phyloP scores from a whole-genome alignment of 768 basidiomycete genomes.

The Psilocybe cubensis region DNA sequence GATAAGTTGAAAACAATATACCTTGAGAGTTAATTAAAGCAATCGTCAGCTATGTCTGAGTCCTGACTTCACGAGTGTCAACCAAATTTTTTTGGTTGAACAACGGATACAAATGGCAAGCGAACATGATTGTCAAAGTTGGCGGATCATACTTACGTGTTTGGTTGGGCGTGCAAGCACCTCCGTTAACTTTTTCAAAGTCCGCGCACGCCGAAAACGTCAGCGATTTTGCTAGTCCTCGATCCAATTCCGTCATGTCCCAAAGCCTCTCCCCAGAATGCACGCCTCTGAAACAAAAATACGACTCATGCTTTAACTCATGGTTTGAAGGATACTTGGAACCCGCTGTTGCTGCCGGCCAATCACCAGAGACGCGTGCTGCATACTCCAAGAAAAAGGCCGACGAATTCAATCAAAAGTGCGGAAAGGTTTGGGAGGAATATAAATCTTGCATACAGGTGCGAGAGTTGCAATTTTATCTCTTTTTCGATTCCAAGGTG shows the following conservation, averaged over 20 bases:
- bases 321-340: slow-evolving; percentile 98
- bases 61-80: neutral
- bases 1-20: no score
- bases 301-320: slow-evolving; percentile 94
- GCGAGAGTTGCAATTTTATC: slow-evolving; percentile 23
- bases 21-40: neutral
- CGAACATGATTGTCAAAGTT: no score
- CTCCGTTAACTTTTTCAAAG: neutral
- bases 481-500: neutral
- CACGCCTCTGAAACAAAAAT: slow-evolving; percentile 86
- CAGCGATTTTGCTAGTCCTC: neutral
- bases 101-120: no score
- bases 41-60: neutral
- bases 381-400: slow-evolving; percentile 78
- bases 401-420: slow-evolving; percentile 84
- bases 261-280: slow-evolving; percentile 83
- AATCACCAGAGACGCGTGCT: slow-evolving; percentile 47
- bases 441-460: slow-evolving; percentile 88
- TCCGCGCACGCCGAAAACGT: neutral
- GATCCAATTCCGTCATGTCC: slow-evolving; percentile 53
- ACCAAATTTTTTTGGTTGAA: no score
- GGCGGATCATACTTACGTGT: neutral
- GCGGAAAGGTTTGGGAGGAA: slow-evolving; percentile 79
- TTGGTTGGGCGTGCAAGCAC: neutral
- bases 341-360: slow-evolving; percentile 60